Evolutionary conservation across 805 yeast genomes (phyloP), one percentile per base, ranked within the genome.

Genomic region (Yamadazyma paraphyllophila): DNA sequence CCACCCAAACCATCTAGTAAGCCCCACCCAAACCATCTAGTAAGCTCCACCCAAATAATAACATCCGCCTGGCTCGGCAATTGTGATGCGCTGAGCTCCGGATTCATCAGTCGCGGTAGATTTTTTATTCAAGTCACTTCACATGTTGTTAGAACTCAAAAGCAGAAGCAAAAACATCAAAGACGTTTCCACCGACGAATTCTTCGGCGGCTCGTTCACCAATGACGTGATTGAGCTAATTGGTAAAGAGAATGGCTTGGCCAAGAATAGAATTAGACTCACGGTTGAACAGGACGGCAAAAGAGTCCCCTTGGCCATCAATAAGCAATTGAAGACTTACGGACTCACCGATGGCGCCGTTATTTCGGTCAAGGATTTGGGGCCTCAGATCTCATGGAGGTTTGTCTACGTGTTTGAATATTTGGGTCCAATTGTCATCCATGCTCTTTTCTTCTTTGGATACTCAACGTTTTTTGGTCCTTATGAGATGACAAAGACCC

Each of bases 301-400:
- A 49, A 71, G 76, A 47, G 58, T 65, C 12, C 76, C 82, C 3
- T 63, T 82, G 58, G 72, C 71, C 46, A 57, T 66, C 17, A 68
- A 68, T 34, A 70, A 72, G 43, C 62, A 77, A 13, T 66, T 84
- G 34, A 64, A 61, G 27, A 72, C 66, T n/a, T 76, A 75, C 47
- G 78, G 79, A 1, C 59, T 70, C 35, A 66, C 67, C 9, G 64
- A 59, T 0, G 58, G 57, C 10, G 37, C 51, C 17, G 73, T 67
- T 11, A 69, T 90, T 11, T 78, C 69, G 52, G 86, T 86, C 45
- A 91, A 92, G 63, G 99, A 92, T 60, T 72, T 92, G 50, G 99
- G 99, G 15, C 90, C 91, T 0, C 99, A 94, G 67, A 80, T 94
- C 47, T 82, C 83, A 4, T 94, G 97, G 97, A 79, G 86, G 67